These are phyloP conservation scores for Aureobasidium subglaciale DNA, from an alignment of 2,329 filamentous ascomycete genomes.

Conservation along the genomic window DNA sequence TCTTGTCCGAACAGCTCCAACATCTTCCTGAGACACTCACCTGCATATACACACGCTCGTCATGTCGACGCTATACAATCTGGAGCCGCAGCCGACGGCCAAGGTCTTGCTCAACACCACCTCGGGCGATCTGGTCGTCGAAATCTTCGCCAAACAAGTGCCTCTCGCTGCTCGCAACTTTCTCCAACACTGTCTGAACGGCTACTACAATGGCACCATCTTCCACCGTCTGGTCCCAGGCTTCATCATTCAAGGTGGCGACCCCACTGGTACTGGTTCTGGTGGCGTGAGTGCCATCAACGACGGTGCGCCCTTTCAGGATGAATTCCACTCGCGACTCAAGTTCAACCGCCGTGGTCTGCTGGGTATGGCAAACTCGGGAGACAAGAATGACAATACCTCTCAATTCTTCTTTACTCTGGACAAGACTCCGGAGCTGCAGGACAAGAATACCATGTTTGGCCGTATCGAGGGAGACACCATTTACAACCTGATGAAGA, in stretches of 20 bases:
- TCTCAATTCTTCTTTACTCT: constrained; percentile 97
- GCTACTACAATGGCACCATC: constrained; percentile 88
- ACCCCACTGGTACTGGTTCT: constrained; percentile 85
- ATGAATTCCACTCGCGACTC: constrained; percentile 86
- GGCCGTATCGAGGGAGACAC: constrained; percentile 87
- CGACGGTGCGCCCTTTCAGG: constrained; percentile 71
- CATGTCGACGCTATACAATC: constrained; percentile 90
- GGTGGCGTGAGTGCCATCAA: constrained; percentile 91
- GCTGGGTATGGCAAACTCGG: constrained; percentile 92
- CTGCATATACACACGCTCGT: constrained; percentile 17
- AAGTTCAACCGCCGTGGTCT: constrained; percentile 89
- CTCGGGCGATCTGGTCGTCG: constrained; percentile 78
- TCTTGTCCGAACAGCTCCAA: neutral
- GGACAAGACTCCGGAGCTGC: constrained; percentile 73
- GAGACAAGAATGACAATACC: constrained; percentile 70
- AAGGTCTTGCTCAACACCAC: constrained; percentile 89
- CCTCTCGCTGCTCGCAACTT: constrained; percentile 92
- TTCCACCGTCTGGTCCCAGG: constrained; percentile 90
- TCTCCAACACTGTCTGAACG: constrained; percentile 86
- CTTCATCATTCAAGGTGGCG: constrained; percentile 91
- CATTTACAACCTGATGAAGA: constrained; percentile 91
- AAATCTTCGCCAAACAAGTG: constrained; percentile 91
- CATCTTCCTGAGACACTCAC: neutral
- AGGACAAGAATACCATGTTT: constrained; percentile 87
- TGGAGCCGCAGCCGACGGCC: constrained; percentile 88